Conservation (phyloP, 2,329 filamentous ascomycete genomes). For the Albophoma yamanashiensis region DNA sequence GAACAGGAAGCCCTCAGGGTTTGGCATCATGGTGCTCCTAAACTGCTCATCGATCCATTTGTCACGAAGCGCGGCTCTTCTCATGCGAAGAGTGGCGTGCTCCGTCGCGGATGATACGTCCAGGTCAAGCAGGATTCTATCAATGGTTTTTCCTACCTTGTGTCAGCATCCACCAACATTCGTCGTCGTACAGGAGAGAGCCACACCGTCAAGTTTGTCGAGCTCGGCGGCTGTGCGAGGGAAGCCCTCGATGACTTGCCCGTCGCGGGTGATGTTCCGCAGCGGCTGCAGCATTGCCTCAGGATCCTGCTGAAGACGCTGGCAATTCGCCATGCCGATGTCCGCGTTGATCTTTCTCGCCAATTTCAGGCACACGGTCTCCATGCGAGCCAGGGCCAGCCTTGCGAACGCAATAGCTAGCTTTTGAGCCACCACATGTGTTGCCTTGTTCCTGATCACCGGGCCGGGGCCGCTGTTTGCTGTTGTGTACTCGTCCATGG, state of each 20-base stretch:
- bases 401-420: neutral
- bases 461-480: too few relatives aligned
- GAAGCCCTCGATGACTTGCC: neutral
- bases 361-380: neutral
- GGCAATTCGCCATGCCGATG: neutral
- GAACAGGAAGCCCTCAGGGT: neutral
- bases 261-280: neutral
- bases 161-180: too few relatives aligned
- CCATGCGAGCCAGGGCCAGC: neutral
- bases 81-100: neutral
- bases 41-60: neutral
- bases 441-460: too few relatives aligned
- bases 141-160: neutral
- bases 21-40: fast-evolving
- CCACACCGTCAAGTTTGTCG: neutral
- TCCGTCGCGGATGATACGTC: neutral
- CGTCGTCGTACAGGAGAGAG: too few relatives aligned
- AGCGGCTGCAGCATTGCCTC: neutral
- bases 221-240: neutral
- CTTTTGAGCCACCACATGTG: neutral
- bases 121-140: neutral
- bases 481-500: neutral
- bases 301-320: neutral
- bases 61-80: neutral
- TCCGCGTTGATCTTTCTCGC: neutral